Evolutionary conservation across 2,329 filamentous ascomycete species (phyloP).

Genomic region (Cytospora mali): DNA sequence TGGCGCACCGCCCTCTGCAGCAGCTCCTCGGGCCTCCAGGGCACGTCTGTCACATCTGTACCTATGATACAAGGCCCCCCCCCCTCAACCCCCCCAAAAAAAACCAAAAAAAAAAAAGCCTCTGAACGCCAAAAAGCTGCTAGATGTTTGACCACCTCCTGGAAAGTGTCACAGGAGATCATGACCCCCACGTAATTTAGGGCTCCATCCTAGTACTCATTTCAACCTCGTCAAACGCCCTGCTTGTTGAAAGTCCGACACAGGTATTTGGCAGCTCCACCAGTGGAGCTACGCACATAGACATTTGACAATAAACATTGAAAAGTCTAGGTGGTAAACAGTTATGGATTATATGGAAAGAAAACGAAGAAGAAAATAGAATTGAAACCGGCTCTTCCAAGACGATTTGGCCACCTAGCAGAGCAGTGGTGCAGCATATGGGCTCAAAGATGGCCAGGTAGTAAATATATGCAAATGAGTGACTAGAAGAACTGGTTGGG

Average conservation of each 20-base stretch:
- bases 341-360: slow-evolving; percentile 22
- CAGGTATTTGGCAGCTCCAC: background rate
- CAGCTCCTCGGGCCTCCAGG: slow-evolving; percentile 12
- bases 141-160: background rate
- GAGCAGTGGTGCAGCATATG: background rate
- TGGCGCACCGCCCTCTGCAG: slow-evolving; percentile 1
- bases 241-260: slow-evolving; percentile 7
- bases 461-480: background rate
- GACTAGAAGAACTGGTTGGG: slow-evolving; percentile 4
- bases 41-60: slow-evolving; percentile 18
- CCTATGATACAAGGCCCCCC: slow-evolving; percentile 18
- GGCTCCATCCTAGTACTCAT: background rate
- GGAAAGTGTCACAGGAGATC: background rate
- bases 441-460: background rate
- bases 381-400: slow-evolving; percentile 1
- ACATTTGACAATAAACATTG: slow-evolving; percentile 10
- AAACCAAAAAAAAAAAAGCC: too few relatives aligned
- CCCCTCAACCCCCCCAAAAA: too few relatives aligned
- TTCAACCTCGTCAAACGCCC: background rate
- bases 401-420: background rate
- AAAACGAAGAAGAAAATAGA: background rate
- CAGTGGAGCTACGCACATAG: background rate
- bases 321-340: slow-evolving; percentile 19
- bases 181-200: background rate
- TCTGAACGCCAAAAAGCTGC: background rate